These are phyloP conservation scores for Colletotrichum gloeosporioides DNA, from an alignment of 2,329 filamentous ascomycete genomes.

Conservation along the genomic window DNA sequence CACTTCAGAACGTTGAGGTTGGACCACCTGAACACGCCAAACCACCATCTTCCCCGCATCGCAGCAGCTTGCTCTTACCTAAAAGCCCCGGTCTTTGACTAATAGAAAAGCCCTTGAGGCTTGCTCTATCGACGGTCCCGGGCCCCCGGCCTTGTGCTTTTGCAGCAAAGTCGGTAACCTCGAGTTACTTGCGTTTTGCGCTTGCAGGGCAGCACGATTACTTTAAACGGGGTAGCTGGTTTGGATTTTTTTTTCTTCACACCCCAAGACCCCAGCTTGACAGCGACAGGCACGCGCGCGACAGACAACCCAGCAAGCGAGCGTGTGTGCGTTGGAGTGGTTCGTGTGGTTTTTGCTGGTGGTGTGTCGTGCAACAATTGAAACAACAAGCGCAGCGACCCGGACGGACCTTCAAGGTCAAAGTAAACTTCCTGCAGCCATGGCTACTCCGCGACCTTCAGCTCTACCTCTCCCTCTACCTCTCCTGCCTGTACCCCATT, in stretches of 20 bases:
- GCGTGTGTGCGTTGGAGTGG: neutral
- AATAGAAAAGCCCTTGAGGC: conserved; percentile 43
- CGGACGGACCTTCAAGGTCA: conserved; percentile 18
- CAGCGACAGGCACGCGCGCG: neutral
- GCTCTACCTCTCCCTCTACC: neutral
- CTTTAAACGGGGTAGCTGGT: neutral
- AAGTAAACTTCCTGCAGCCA: conserved; percentile 20
- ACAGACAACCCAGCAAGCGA: neutral
- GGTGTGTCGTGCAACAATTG: conserved; percentile 20
- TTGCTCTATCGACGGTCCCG: conserved; percentile 9
- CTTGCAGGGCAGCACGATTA: neutral
- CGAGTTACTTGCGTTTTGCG: neutral
- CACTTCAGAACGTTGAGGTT: conserved; percentile 19
- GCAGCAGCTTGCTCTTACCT: conserved; percentile 49
- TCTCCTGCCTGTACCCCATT: neutral
- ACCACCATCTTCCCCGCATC: conserved; percentile 45
- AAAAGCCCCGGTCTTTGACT: conserved; percentile 49
- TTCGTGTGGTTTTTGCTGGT: neutral
- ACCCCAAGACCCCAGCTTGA: neutral
- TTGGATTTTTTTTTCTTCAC: neutral
- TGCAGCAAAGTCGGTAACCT: neutral
- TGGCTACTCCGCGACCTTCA: conserved; percentile 15
- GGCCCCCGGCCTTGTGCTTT: conserved; percentile 20
- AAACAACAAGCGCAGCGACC: conserved; percentile 18
- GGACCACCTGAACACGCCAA: conserved; percentile 22